A percentile compares a stretch with the other conserved stretches of the same genome.
Conservation (phyloP, 2,329 filamentous ascomycete species). For the Lecanosticta acicola region DNA sequence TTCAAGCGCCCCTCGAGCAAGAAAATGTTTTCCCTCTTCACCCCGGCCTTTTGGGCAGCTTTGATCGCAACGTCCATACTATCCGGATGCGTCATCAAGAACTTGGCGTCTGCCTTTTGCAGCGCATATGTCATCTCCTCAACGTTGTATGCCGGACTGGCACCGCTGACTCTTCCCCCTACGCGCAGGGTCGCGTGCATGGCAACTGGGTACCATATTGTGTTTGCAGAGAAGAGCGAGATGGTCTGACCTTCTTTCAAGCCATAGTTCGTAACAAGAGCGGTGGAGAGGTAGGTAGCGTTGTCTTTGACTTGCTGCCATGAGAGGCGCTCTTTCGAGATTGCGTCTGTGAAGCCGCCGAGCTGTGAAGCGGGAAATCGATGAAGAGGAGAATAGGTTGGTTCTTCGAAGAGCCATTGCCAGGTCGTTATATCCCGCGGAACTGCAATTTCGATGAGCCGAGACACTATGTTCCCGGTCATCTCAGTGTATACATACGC, state of each 20-base stretch:
- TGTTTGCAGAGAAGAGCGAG: constrained; percentile 58
- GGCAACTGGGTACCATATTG: constrained; percentile 61
- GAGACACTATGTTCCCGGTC: background rate
- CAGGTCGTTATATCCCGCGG: constrained; percentile 53
- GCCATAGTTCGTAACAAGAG: constrained; percentile 51
- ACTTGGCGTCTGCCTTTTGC: constrained; percentile 52
- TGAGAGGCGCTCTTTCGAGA: constrained; percentile 53
- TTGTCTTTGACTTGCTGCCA: constrained; percentile 55
- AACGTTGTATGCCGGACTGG: constrained; percentile 59
- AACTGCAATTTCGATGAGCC: constrained; percentile 37
- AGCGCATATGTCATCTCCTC: constrained; percentile 65
- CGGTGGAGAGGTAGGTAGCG: constrained; percentile 56
- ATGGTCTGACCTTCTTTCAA: constrained; percentile 53
- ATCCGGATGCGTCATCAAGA: constrained; percentile 52
- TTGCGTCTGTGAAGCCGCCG: constrained; percentile 53
- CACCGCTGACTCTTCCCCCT: constrained; percentile 55
- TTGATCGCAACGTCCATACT: constrained; percentile 51
- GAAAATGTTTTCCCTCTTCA: constrained; percentile 50
- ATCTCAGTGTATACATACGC: constrained; percentile 7
- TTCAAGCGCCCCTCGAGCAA: constrained; percentile 51
- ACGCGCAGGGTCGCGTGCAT: constrained; percentile 53
- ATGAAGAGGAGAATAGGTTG: constrained; percentile 45
- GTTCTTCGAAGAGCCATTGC: constrained; percentile 57
- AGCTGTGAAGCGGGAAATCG: constrained; percentile 37
- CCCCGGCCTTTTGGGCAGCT: constrained; percentile 51